Evolutionary conservation across 768 basidiomycete species (phyloP), one percentile per base, ranked within the genome.

Genomic region (Calvatia gigantea): DNA sequence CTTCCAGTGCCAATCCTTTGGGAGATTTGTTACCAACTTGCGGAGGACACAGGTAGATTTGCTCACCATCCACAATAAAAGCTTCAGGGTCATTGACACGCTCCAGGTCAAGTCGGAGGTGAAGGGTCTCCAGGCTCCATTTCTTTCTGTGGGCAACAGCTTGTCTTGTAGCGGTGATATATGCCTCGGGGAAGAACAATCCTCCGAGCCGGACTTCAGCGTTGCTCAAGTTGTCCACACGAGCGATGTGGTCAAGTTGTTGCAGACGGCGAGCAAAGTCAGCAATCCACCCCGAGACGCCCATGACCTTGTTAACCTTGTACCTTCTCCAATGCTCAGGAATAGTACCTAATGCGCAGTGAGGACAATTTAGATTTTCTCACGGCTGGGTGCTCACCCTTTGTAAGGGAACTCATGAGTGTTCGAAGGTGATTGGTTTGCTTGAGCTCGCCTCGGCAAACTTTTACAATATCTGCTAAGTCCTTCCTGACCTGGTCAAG

Each of bases 351-450:
- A 64, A 19, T 56, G 39, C 31, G 41, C 15, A 17, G 32, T 38
- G 2, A 32, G 32, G 8, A 28, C 11, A 12, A 63, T 54, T 21
- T 54, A 50, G 41, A 27, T 8, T 21, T 12, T 11, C 45, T 31
- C 17, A 39, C 51, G 33, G 29, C 17, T 41, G 29, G 6, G 5
- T 28, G 31, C 72, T 45, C 60, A 87, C 95, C 94, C 79, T 96
- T 97, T 11, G 87, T 94, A 56, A 96, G 73, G 32, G 86, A 80
- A 61, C 91, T 91, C 85, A 98, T 89, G 25, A 99, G 75, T 3
- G 83, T 85, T n/a, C 97, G 86, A 27, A 96, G 75, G 65, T 97
- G 92, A 67, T 99, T 99, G 1, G 96, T 98, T 70, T 97, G 95
- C 76, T 97, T 97, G 49, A 93, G 73, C 60, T 82, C 82, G 48